These are phyloP conservation scores for Kwoniella heveanensis DNA, from an alignment of 768 basidiomycete genomes.

Conservation along the genomic window DNA sequence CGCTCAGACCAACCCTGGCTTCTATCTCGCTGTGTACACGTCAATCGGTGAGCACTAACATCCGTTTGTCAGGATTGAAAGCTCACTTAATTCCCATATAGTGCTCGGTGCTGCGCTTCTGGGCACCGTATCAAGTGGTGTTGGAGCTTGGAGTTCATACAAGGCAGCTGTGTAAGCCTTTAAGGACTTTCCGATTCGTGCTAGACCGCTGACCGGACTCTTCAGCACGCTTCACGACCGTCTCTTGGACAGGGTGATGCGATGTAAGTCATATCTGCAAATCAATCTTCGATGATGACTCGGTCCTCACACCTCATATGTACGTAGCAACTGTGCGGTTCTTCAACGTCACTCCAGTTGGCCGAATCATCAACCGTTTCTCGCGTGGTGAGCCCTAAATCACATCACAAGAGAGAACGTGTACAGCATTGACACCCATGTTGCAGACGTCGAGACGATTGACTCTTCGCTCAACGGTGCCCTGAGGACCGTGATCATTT, in stretches of 20 bases:
- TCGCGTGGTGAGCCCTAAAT: slow-evolving; percentile 59
- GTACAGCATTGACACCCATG: slow-evolving; percentile 1
- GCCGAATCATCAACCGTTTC: slow-evolving; percentile 84
- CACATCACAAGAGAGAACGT: neutral
- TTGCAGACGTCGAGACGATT: slow-evolving; percentile 73
- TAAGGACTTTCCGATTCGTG: no score
- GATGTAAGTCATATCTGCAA: slow-evolving; percentile 24
- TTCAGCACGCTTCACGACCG: slow-evolving; percentile 44
- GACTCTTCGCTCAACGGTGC: slow-evolving; percentile 66
- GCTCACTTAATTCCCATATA: neutral
- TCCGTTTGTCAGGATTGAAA: neutral
- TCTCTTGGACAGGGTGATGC: slow-evolving; percentile 43
- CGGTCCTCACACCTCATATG: neutral
- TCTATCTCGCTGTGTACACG: slow-evolving; percentile 45
- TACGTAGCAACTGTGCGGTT: slow-evolving; percentile 44
- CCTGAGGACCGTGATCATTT: slow-evolving; percentile 71
- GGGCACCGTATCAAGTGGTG: slow-evolving; percentile 24
- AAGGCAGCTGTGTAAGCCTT: slow-evolving; percentile 39
- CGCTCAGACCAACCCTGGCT: slow-evolving; percentile 38
- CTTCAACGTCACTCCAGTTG: slow-evolving; percentile 57
- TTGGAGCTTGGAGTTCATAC: slow-evolving; percentile 44
- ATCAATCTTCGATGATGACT: neutral
- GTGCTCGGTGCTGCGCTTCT: slow-evolving; percentile 40
- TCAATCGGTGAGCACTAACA: slow-evolving; percentile 29
- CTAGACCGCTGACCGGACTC: neutral